A percentile compares a stretch with the other conserved stretches of the same genome.
Evolutionary conservation across 1,284 basidiomycete species (phyloP).

Genomic region (Meira nashicola): DNA sequence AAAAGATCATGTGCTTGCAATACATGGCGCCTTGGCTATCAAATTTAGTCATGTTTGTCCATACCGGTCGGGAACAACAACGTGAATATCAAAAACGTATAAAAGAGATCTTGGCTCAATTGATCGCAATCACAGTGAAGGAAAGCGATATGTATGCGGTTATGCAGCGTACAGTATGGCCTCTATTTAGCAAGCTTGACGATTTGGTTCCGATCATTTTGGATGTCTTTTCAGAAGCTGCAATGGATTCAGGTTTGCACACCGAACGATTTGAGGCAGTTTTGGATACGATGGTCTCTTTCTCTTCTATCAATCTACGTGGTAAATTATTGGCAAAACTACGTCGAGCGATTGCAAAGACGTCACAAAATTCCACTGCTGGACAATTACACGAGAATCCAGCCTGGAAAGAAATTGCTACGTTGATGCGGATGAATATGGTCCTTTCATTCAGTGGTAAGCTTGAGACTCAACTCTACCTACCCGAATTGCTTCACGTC

Average conservation of each 20-base stretch:
- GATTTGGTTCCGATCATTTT: conserved; percentile 43
- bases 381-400: conserved; percentile 38
- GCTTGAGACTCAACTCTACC: conserved; percentile 39
- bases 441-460: conserved; percentile 45
- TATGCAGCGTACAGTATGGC: conserved; percentile 47
- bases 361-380: conserved; percentile 37
- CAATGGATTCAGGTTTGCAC: conserved; percentile 46
- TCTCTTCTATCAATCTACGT: conserved; percentile 44
- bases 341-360: conserved; percentile 44
- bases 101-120: conserved; percentile 44
- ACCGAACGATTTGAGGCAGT: conserved; percentile 46
- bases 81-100: conserved; percentile 42
- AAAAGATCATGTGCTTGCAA: conserved; percentile 42
- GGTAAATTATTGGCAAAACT: conserved; percentile 45
- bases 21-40: conserved; percentile 48
- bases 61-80: conserved; percentile 42
- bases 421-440: conserved; percentile 47
- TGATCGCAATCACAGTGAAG: conserved; percentile 48
- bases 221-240: conserved; percentile 45
- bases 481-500: conserved; percentile 44
- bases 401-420: conserved; percentile 49
- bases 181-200: conserved; percentile 45
- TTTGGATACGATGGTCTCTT: conserved; percentile 48
- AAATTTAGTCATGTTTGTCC: conserved; percentile 44
- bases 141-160: conserved; percentile 46